phyloP scores from a whole-genome alignment of 2,329 filamentous ascomycete species.

The Talaromyces sp. region DNA sequence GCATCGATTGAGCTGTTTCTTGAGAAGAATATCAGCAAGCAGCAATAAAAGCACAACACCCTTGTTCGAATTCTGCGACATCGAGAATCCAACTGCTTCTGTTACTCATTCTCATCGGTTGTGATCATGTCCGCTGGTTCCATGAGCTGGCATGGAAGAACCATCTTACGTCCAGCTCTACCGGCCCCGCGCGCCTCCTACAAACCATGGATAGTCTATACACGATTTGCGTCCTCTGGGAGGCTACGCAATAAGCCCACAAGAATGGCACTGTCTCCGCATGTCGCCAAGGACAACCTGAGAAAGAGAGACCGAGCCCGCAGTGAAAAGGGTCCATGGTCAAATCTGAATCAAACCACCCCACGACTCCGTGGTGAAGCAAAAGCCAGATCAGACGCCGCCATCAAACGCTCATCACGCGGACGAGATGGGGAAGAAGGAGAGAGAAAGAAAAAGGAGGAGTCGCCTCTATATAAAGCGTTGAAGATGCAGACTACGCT shows the following conservation, averaged over 20 bases:
- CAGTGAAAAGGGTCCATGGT: conserved; percentile 53
- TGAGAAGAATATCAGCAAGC: neutral
- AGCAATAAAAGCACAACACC: neutral
- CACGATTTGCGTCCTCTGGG: conserved; percentile 32
- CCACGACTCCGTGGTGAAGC: conserved; percentile 45
- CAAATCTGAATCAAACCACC: conserved; percentile 56
- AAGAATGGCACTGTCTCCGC: conserved; percentile 34
- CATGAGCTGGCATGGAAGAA: conserved; percentile 30
- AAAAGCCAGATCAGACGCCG: conserved; percentile 35
- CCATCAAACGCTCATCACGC: conserved; percentile 38
- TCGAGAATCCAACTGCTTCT: neutral
- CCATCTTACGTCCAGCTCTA: conserved; percentile 15
- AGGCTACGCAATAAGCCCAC: conserved; percentile 34
- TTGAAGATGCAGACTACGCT: conserved; percentile 90
- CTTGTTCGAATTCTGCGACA: neutral
- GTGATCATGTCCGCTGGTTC: conserved; percentile 29
- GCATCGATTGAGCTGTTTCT: neutral
- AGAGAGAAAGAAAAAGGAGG: conserved; percentile 48
- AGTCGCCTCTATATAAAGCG: conserved; percentile 64
- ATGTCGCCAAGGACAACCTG: conserved; percentile 32
- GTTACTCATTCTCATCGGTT: neutral
- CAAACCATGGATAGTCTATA: conserved; percentile 25
- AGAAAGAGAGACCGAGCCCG: conserved; percentile 39
- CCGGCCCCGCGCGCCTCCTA: conserved; percentile 12
- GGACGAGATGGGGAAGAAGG: conserved; percentile 36